Percentiles rank a stretch among this genome's conserved stretches.
phyloP scores from a whole-genome alignment of 441 rosid genomes.

The Jatropha podagrica region DNA sequence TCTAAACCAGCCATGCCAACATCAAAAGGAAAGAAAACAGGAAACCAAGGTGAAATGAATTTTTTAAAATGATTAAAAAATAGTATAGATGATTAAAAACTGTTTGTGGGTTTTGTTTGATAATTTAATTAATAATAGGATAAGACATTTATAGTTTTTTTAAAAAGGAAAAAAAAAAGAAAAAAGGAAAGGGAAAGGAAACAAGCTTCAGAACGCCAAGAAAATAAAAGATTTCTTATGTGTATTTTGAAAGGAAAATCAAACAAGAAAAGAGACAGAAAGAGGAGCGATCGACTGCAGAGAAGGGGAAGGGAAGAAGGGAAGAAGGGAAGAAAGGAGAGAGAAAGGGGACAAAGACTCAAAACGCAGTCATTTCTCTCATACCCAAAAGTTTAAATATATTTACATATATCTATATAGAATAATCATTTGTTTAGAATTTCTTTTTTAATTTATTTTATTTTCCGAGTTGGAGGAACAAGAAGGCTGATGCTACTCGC shows the following conservation, averaged over 20 bases:
- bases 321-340: neutral
- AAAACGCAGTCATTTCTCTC: conserved; percentile 52
- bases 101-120: conserved; percentile 43
- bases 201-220: conserved; percentile 15
- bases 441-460: neutral
- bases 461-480: neutral
- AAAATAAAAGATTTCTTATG: conserved; percentile 20
- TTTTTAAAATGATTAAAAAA: conserved; percentile 6
- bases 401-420: conserved; percentile 15
- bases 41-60: conserved; percentile 24
- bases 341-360: conserved; percentile 5
- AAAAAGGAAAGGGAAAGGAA: conserved; percentile 14
- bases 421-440: conserved; percentile 20
- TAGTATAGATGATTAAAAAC: conserved; percentile 35
- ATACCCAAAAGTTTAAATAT: conserved; percentile 22
- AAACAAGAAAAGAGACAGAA: conserved; percentile 25
- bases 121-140: neutral
- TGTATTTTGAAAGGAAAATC: conserved; percentile 25
- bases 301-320: conserved; percentile 16
- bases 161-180: conserved; percentile 28
- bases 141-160: neutral
- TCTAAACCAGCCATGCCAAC: conserved; percentile 83
- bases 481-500: neutral
- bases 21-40: conserved; percentile 42
- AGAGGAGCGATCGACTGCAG: conserved; percentile 31